phyloP scores from a whole-genome alignment of 139 green algal species.

The Micractinium conductrix region DNA sequence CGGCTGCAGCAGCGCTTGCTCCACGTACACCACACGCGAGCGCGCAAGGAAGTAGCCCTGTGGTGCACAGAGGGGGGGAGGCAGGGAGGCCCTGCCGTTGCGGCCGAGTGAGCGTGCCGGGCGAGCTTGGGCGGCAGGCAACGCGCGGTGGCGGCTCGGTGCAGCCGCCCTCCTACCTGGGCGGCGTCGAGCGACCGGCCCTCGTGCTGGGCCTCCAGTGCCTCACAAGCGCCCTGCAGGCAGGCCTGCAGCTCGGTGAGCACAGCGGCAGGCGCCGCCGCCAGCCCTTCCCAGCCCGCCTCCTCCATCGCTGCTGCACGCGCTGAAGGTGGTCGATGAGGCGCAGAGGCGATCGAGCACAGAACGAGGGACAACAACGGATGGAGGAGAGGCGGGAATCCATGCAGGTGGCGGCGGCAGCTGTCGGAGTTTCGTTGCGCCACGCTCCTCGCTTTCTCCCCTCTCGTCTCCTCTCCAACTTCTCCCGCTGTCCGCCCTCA shows the following conservation, averaged over 20 bases:
- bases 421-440: no score
- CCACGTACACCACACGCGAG: background rate
- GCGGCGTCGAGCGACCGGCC: constrained; percentile 1
- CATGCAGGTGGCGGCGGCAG: no score
- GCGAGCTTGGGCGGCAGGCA: background rate
- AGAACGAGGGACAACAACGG: no score
- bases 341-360: no score
- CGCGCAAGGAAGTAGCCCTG: constrained; percentile 28
- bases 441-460: no score
- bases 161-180: background rate
- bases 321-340: no score
- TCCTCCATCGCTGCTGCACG: background rate
- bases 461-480: no score
- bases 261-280: background rate
- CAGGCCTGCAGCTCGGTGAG: constrained; percentile 14
- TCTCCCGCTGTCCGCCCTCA: background rate
- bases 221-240: background rate
- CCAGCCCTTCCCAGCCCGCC: no score
- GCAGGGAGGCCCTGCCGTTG: background rate
- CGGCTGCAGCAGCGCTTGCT: constrained; percentile 5
- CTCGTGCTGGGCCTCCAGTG: constrained; percentile 9
- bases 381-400: no score
- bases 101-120: background rate
- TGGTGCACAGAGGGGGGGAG: background rate
- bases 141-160: background rate